Evolutionary conservation across 495 filamentous ascomycete species (phyloP), one percentile per base, ranked within the genome.

Genomic region (Aspergillus panamensis): DNA sequence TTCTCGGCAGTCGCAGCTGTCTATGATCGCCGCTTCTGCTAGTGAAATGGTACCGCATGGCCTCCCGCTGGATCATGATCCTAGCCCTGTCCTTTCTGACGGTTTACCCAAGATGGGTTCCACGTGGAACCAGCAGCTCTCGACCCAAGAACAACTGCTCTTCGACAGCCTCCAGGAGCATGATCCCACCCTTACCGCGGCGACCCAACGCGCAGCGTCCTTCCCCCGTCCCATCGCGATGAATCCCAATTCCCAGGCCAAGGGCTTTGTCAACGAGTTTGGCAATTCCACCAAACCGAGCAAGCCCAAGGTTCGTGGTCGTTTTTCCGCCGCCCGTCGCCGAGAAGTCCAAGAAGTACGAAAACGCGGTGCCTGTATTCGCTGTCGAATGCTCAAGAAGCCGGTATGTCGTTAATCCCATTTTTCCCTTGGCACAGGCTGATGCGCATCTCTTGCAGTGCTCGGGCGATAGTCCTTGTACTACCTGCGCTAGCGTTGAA

Each of bases 341-440:
- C 85, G 85, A 64, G 87, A 96, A 67, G 89, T 96, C 3, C 87
- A 91, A 63, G 85, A 87, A 63, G 84, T 94, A 30, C 81, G 91
- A 25, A 90, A 90, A 64, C 79, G 83, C 25, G 91, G 91, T 19
- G 91, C 91, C 13, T 96, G 91, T 63, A 90, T 92, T 53, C 83
- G 91, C 45, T 96, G 91, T 72, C 82, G 89, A 3, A 91, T 96
- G 76, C 75, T 96, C 10, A 88, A 91, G 65, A 96, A 96, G 72
- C 87, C 88, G 1, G 79, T 82, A 77, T 49, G 75, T 32, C 31
- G 16, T 13, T 39, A 39, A 13, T 39, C 35, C 31, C 32, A 32
- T 39, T 17, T 48, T 40, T 35, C 33, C 39, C 8, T 39, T 39
- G 35, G 35, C 10, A 39, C 8, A 21, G 42, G 16, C 42, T 21